Percentiles rank a stretch among this genome's conserved stretches.
These are phyloP conservation scores for Suhomyces maxii DNA, from an alignment of 1,139 yeast species.

Conservation along the genomic window DNA sequence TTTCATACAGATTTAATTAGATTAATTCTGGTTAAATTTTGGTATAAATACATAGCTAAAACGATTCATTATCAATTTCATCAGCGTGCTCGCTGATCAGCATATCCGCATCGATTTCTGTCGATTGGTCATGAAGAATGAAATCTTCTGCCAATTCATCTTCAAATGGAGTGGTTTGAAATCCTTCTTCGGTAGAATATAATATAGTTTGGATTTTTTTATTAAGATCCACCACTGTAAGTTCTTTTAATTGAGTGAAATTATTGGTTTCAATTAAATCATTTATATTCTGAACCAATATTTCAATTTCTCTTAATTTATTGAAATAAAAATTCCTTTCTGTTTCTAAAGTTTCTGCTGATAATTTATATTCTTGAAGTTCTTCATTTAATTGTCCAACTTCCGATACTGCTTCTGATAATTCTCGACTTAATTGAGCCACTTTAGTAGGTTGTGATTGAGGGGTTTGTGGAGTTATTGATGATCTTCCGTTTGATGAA, in stretches of 20 bases:
- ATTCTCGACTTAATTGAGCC: constrained; percentile 13
- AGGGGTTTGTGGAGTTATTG: constrained; percentile 3
- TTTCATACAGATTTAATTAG: too few species aligned
- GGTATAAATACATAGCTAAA: constrained; percentile 5
- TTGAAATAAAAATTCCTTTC: constrained; percentile 91
- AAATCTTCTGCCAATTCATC: constrained; percentile 7
- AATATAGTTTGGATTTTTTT: constrained; percentile 70
- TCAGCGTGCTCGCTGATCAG: constrained; percentile 6
- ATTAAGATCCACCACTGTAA: constrained; percentile 43
- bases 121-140: neutral
- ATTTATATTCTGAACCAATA: constrained; percentile 66
- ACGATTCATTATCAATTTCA: constrained; percentile 10
- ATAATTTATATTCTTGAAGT: constrained; percentile 50
- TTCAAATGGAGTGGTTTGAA: constrained; percentile 36
- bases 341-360: constrained; percentile 61
- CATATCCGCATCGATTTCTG: constrained; percentile 8
- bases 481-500: constrained; percentile 6
- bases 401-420: constrained; percentile 21
- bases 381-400: constrained; percentile 49
- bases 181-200: constrained; percentile 82
- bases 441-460: constrained; percentile 8
- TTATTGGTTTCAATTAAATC: constrained; percentile 38
- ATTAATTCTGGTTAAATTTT: too few species aligned
- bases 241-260: constrained; percentile 27
- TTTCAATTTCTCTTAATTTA: constrained; percentile 85